These are phyloP conservation scores for Stephanodiscus minutulus DNA, from an alignment of 108 stramenopile genomes.

Conservation along the genomic window DNA sequence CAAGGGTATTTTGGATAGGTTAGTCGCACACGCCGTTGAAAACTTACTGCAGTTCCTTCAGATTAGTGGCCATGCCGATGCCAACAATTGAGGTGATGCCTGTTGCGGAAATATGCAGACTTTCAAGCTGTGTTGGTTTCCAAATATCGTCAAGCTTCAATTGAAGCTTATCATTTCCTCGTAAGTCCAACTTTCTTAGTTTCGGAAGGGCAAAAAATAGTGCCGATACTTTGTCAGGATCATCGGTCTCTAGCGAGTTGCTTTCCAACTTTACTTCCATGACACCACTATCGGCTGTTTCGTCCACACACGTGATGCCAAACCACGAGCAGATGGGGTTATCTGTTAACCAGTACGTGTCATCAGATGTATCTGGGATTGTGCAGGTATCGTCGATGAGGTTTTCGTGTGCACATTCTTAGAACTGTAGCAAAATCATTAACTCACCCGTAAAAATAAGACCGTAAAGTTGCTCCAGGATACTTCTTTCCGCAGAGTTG, in stretches of 20 bases:
- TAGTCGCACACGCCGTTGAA: background rate
- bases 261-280: slow-evolving; percentile 46
- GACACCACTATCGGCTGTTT: slow-evolving; percentile 39
- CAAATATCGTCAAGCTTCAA: slow-evolving; percentile 61
- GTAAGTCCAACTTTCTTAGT: slow-evolving; percentile 31
- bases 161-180: slow-evolving; percentile 49
- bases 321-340: slow-evolving; percentile 67
- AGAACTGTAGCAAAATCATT: background rate
- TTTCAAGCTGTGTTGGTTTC: slow-evolving; percentile 44
- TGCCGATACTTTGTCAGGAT: slow-evolving; percentile 31
- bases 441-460: slow-evolving; percentile 34
- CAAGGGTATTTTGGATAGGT: background rate
- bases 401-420: background rate
- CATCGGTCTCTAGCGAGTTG: slow-evolving; percentile 46
- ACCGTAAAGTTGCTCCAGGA: slow-evolving; percentile 52
- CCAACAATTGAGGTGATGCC: slow-evolving; percentile 56
- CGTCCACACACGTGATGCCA: slow-evolving; percentile 58
- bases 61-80: slow-evolving; percentile 40
- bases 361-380: slow-evolving; percentile 19
- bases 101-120: slow-evolving; percentile 64
- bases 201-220: slow-evolving; percentile 42
- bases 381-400: background rate
- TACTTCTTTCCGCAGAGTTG: slow-evolving; percentile 51
- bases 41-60: slow-evolving; percentile 57
- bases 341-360: slow-evolving; percentile 43